Evolutionary conservation across 1,139 yeast genomes (phyloP), one percentile per base, ranked within the genome.

Genomic region (Saccharomyces hybrid): DNA sequence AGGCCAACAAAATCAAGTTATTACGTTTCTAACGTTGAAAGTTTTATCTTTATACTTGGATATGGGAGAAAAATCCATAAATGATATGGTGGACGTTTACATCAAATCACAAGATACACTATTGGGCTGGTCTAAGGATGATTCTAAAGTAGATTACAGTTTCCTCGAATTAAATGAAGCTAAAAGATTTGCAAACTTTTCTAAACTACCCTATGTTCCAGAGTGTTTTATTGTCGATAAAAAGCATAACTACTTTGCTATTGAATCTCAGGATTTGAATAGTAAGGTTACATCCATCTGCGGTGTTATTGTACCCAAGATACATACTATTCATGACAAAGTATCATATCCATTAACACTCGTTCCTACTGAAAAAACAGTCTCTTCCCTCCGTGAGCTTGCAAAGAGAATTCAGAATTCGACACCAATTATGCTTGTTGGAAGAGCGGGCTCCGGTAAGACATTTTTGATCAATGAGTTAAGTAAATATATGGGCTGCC

Each of bases 381-480:
- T 77, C n/a, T 53, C 61, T 0, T 81, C 81, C 3, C 71, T 90
- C 53, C 77, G 77, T 56, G 61, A 72, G 6, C 67, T 90, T 51
- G 93, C 96, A 1, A 56, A 64, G 11, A 75, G 78, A 42, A 71
- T 88, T 14, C 85, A 83, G 62, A 70, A 73, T 11, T 77, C 83
- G 23, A 65, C 74, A 27, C 96, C 99, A 0, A 79, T 88, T 1
- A 78, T 95, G 76, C 74, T 95, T 4, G 76, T 81, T 50, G 99
- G 99, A 42, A 77, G 76, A 47, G 85, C 95, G 0, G 99, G 99
- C 25, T 78, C 93, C 2, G 99, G 99, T 56, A 95, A 95, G 68
- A 90, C 98, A 0, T 89, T 87, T 59, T 72, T 88, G 51, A 85
- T 91, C 53, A 88, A 88, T 59, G 88, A 87, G 63, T 68, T 89